A percentile compares a stretch with the other conserved stretches of the same genome.
phyloP scores from a whole-genome alignment of 768 basidiomycete genomes.

The Macrocybe gigantea region DNA sequence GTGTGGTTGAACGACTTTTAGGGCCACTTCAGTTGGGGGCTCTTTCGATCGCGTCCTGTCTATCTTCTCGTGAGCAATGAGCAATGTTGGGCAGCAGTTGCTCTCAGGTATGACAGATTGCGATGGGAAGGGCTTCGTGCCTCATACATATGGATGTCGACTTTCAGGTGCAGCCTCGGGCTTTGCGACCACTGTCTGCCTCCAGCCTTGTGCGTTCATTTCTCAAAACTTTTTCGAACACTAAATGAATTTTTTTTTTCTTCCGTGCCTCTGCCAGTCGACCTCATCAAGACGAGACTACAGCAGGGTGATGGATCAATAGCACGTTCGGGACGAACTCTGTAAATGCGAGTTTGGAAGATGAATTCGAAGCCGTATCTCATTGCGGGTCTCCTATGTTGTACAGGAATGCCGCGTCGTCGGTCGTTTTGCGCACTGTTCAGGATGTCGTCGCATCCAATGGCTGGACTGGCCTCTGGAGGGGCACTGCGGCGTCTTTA shows the following conservation, averaged over 20 bases:
- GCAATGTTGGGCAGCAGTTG: constrained; percentile 63
- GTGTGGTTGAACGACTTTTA: background rate
- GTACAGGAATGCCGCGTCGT: no score
- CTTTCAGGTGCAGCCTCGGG: constrained; percentile 70
- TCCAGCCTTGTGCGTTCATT: constrained; percentile 64
- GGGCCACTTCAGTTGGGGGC: background rate
- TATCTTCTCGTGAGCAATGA: constrained; percentile 34
- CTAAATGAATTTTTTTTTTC: background rate
- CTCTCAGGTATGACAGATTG: constrained; percentile 43
- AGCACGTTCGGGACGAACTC: constrained; percentile 27
- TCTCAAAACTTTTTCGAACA: background rate
- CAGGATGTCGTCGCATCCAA: constrained; percentile 54
- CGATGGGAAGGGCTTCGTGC: background rate
- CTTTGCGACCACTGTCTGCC: constrained; percentile 63
- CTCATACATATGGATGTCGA: background rate
- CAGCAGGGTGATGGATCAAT: constrained; percentile 67
- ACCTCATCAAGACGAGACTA: constrained; percentile 87
- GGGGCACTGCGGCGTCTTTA: constrained; percentile 80
- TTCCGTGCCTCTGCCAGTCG: constrained; percentile 41
- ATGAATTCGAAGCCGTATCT: background rate
- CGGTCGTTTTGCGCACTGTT: constrained; percentile 37
- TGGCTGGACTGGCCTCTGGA: constrained; percentile 77
- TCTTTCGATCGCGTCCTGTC: background rate
- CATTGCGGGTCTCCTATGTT: no score
- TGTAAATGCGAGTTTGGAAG: background rate